Percentiles rank a stretch among this genome's conserved stretches.
These are phyloP conservation scores for Paramicrosporidium saccamoebae DNA, from an alignment of 371 early-diverging fungal genomes.

Conservation along the genomic window DNA sequence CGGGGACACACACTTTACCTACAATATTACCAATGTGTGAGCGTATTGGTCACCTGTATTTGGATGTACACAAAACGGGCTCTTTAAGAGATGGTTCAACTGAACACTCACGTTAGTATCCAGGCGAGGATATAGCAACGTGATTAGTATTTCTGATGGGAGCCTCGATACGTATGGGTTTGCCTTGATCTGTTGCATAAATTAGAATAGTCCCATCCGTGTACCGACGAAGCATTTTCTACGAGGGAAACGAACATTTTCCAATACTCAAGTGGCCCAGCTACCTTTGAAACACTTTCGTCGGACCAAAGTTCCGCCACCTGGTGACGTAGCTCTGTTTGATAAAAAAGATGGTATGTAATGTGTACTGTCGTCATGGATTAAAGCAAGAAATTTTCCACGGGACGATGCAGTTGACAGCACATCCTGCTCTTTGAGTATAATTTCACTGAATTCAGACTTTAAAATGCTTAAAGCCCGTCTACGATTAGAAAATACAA, in stretches of 20 bases:
- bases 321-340: slow-evolving; percentile 8
- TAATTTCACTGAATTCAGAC: slow-evolving; percentile 18
- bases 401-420: slow-evolving; percentile 19
- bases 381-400: slow-evolving; percentile 26
- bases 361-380: slow-evolving; percentile 28
- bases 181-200: not conserved
- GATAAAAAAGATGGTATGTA: not conserved
- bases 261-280: slow-evolving; percentile 20
- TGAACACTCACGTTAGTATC: slow-evolving; percentile 73
- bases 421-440: slow-evolving; percentile 30
- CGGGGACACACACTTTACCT: not conserved
- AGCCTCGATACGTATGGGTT: slow-evolving; percentile 1
- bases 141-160: slow-evolving; percentile 38
- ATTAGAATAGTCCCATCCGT: not conserved
- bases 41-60: slow-evolving; percentile 33
- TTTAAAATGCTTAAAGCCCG: slow-evolving; percentile 19
- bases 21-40: not conserved
- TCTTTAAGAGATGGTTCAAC: slow-evolving; percentile 87
- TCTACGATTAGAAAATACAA: slow-evolving; percentile 8
- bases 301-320: slow-evolving; percentile 13
- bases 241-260: slow-evolving; percentile 6
- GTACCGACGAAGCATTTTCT: slow-evolving; percentile 2
- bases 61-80: slow-evolving; percentile 96
- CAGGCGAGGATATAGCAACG: slow-evolving; percentile 65
- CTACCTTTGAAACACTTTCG: slow-evolving; percentile 6